phyloP scores from a whole-genome alignment of 352 stramenopile species.

The Globisporangium solare region DNA sequence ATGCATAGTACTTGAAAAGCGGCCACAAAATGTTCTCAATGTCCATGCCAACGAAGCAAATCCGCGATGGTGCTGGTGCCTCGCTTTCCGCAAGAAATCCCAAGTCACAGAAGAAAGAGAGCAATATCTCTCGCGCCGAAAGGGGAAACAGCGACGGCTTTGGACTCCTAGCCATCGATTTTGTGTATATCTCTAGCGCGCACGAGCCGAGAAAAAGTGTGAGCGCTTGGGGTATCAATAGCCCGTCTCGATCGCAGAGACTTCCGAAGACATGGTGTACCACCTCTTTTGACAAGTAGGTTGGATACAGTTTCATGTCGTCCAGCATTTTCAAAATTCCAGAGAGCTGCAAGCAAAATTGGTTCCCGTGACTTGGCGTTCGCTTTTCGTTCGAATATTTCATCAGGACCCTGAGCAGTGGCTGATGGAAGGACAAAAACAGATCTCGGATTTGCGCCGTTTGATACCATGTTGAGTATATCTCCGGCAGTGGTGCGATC shows the following conservation, averaged over 20 bases:
- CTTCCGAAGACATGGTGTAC: conserved; percentile 44
- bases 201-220: conserved; percentile 58
- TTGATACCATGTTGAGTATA: conserved; percentile 49
- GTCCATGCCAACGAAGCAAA: conserved; percentile 67
- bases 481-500: conserved; percentile 7
- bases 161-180: conserved; percentile 12
- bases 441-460: conserved; percentile 54
- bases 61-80: conserved; percentile 21
- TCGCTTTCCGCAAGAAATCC: conserved; percentile 46
- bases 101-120: conserved; percentile 68
- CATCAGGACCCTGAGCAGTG: conserved; percentile 44
- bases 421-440: conserved; percentile 46
- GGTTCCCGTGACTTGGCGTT: conserved; percentile 29
- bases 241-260: conserved; percentile 26
- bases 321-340: conserved; percentile 47
- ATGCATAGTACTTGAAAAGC: conserved; percentile 78
- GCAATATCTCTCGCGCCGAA: conserved; percentile 55
- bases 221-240: conserved; percentile 41
- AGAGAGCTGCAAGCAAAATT: conserved; percentile 36
- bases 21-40: conserved; percentile 70
- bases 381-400: conserved; percentile 54
- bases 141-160: conserved; percentile 25
- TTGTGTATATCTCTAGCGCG: conserved; percentile 51
- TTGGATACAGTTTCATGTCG: conserved; percentile 57
- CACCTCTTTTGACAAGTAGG: conserved; percentile 42